Evolutionary conservation across 129 eudicot species (phyloP), one percentile per base, ranked within the genome.

Genomic region (Smallanthus sonchifolius): DNA sequence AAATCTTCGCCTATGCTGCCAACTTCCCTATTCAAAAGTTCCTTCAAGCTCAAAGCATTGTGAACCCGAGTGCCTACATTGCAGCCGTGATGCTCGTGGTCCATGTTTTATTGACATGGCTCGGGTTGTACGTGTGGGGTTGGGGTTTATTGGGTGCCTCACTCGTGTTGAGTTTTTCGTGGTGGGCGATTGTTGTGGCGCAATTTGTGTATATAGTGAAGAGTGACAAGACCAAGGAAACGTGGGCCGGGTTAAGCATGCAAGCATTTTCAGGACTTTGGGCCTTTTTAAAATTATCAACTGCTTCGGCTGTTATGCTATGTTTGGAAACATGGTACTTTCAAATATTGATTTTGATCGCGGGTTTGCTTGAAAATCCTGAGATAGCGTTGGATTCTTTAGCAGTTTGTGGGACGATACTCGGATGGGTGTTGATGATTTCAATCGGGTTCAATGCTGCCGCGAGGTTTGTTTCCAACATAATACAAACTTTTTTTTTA

Each of bases 401-500:
- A 4, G 80, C 82, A 4, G 78, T 85, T 3, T 85, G 86, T 60
- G 66, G 69, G 36, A 79, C 84, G 7, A 66, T 85, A 30, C 83
- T 77, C 38, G 89, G 86, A 75, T 85, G 89, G 89, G 80, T 79
- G 35, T 67, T 77, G 49, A 85, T 85, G 86, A 78, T 82, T 15
- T 79, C 86, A 0, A 65, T 85, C 40, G 86, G 89, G 36, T 85
- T 85, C 57, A 82, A 82, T 67, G 89, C 89, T 0, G 89, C 84
- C 3, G 84, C 80, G 6, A 85, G 86, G 89, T 52, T 56, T 70
- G 84, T 52, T 51, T 8, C 16, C 43, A 7, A 16, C 36, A 11
- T 9, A 9, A 1, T 37, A 34, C 42, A 13, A 24, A 24, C 30
- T 24, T 24, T 1, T 42, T 42, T 10, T 7, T 9, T 11, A 7